These are phyloP conservation scores for Cydonia oblonga DNA, from an alignment of 331 rosid genomes.

Conservation along the genomic window DNA sequence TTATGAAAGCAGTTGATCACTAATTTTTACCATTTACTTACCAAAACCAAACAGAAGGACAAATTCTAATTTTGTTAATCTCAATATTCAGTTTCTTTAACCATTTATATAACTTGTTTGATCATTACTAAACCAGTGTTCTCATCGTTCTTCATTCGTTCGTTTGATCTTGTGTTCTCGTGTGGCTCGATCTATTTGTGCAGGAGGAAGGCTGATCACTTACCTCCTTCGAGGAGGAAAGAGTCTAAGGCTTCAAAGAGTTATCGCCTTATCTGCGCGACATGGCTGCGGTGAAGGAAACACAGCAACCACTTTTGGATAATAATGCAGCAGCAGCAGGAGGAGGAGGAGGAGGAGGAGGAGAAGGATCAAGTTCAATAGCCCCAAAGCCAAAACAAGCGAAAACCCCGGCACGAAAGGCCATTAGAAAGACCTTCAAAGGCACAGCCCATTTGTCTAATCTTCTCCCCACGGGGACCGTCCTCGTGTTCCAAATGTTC, in stretches of 20 bases:
- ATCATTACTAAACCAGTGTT: background rate
- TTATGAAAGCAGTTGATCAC: background rate
- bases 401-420: conserved; percentile 47
- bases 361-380: background rate
- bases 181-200: background rate
- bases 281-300: background rate
- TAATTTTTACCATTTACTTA: background rate
- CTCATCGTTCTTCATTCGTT: background rate
- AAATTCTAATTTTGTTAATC: background rate
- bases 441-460: conserved; percentile 56
- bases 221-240: background rate
- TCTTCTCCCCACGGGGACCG: conserved; percentile 73
- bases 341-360: background rate
- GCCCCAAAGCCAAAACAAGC: background rate
- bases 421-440: conserved; percentile 60
- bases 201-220: background rate
- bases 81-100: background rate
- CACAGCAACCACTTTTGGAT: conserved; percentile 30
- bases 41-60: background rate
- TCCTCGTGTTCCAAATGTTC: conserved; percentile 46
- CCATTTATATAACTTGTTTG: too few relatives aligned
- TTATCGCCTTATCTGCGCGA: too few relatives aligned
- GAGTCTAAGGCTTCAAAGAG: background rate
- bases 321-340: background rate
- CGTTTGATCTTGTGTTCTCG: background rate